These are phyloP conservation scores for Cinnamomum chago DNA, from an alignment of 164 flowering plant genomes.

Conservation along the genomic window DNA sequence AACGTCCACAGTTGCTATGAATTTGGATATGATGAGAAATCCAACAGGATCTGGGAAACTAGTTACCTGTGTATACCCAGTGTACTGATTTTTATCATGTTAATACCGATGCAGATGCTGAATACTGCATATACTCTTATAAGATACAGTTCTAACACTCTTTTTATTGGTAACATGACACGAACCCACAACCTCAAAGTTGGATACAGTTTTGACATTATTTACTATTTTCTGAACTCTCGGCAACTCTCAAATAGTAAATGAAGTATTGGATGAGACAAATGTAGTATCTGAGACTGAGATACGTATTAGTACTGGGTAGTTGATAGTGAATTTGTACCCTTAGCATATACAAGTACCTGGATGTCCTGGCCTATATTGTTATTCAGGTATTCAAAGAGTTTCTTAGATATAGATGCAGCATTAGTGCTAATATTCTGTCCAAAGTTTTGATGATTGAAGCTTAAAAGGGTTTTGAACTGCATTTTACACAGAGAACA, in stretches of 20 bases:
- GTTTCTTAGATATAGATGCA: not conserved
- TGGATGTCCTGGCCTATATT: not conserved
- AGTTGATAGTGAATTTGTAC: not conserved
- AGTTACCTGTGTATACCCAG: not conserved
- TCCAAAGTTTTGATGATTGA: not conserved
- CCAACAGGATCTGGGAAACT: not conserved
- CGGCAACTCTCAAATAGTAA: too few species aligned
- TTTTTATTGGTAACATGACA: too few species aligned
- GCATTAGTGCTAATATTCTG: not conserved
- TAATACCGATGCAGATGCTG: not conserved
- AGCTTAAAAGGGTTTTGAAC: not conserved
- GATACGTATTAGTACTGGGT: too few species aligned
- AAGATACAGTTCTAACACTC: too few species aligned
- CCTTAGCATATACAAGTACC: not conserved
- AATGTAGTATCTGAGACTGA: not conserved
- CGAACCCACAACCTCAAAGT: too few species aligned
- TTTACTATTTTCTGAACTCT: not conserved
- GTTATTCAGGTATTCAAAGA: not conserved
- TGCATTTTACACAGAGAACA: conserved; percentile 17
- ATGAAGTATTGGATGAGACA: not conserved
- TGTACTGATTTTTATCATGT: not conserved
- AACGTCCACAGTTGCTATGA: not conserved
- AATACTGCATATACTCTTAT: not conserved
- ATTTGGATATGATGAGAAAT: not conserved
- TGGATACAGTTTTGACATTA: not conserved